These are phyloP conservation scores for Pseudozyma hubeiensis DNA, from an alignment of 1,284 basidiomycete genomes.

Conservation along the genomic window DNA sequence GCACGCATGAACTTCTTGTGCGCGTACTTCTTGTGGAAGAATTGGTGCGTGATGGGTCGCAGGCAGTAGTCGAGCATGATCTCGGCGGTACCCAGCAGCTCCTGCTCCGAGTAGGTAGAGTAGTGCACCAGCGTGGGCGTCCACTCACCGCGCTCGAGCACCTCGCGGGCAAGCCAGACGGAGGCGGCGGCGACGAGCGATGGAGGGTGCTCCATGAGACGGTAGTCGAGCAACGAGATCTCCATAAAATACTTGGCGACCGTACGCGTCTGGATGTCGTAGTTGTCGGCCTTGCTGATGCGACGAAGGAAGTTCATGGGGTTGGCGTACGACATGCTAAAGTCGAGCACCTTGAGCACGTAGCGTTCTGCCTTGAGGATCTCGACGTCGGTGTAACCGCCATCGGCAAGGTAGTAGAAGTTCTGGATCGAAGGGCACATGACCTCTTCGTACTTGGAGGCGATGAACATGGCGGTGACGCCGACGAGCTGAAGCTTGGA, in stretches of 20 bases:
- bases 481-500: slow-evolving; percentile 95
- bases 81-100: slow-evolving; percentile 86
- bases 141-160: slow-evolving; percentile 87
- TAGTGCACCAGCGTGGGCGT: slow-evolving; percentile 86
- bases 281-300: slow-evolving; percentile 68
- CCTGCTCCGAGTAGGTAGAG: slow-evolving; percentile 86
- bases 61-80: slow-evolving; percentile 86
- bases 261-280: slow-evolving; percentile 86
- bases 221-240: slow-evolving; percentile 87
- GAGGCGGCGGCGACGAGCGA: slow-evolving; percentile 88
- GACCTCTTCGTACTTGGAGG: slow-evolving; percentile 96
- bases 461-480: slow-evolving; percentile 90
- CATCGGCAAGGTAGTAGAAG: slow-evolving; percentile 74
- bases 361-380: slow-evolving; percentile 82
- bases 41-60: slow-evolving; percentile 60
- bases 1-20: slow-evolving; percentile 68
- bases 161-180: slow-evolving; percentile 89
- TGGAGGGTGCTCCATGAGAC: slow-evolving; percentile 82
- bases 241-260: slow-evolving; percentile 85
- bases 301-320: slow-evolving; percentile 92
- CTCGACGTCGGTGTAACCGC: slow-evolving; percentile 65
- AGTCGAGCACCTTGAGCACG: slow-evolving; percentile 89
- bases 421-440: slow-evolving; percentile 88
- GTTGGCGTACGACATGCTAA: slow-evolving; percentile 91
- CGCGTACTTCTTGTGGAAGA: slow-evolving; percentile 68